These are phyloP conservation scores for Paracamarosporium sp. DNA, from an alignment of 2,329 filamentous ascomycete genomes.

Conservation along the genomic window DNA sequence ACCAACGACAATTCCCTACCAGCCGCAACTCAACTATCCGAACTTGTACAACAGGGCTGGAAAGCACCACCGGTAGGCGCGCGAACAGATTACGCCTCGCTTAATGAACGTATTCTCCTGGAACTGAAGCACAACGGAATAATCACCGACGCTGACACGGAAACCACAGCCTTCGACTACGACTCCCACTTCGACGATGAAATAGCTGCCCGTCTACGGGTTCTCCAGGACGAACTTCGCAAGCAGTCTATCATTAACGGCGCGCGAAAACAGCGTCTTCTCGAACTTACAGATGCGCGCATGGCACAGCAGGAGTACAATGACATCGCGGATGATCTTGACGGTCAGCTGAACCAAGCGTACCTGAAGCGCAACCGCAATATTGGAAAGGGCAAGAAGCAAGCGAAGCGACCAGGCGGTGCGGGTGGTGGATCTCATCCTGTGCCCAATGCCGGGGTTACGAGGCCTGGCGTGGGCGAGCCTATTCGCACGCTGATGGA, in stretches of 20 bases:
- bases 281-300: slow-evolving; percentile 86
- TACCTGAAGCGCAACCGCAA: slow-evolving; percentile 96
- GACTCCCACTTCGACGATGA: slow-evolving; percentile 93
- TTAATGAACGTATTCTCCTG: slow-evolving; percentile 90
- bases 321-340: slow-evolving; percentile 95
- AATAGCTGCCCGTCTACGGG: slow-evolving; percentile 85
- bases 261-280: slow-evolving; percentile 83
- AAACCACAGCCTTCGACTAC: slow-evolving; percentile 80
- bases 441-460: slow-evolving; percentile 45
- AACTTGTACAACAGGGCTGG: slow-evolving; percentile 77
- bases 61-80: slow-evolving; percentile 73
- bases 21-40: slow-evolving; percentile 80
- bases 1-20: slow-evolving; percentile 53
- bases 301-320: slow-evolving; percentile 97
- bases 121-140: slow-evolving; percentile 93
- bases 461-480: slow-evolving; percentile 76
- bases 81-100: slow-evolving; percentile 82
- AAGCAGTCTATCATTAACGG: slow-evolving; percentile 88
- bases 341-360: slow-evolving; percentile 91
- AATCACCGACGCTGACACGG: slow-evolving; percentile 73
- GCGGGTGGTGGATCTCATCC: slow-evolving; percentile 73
- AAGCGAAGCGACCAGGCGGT: slow-evolving; percentile 76
- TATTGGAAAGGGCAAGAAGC: slow-evolving; percentile 92
- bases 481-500: slow-evolving; percentile 93
- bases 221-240: slow-evolving; percentile 81